Evolutionary conservation across 495 filamentous ascomycete genomes (phyloP).

Genomic region (Hypoxylon lienhwacheense): DNA sequence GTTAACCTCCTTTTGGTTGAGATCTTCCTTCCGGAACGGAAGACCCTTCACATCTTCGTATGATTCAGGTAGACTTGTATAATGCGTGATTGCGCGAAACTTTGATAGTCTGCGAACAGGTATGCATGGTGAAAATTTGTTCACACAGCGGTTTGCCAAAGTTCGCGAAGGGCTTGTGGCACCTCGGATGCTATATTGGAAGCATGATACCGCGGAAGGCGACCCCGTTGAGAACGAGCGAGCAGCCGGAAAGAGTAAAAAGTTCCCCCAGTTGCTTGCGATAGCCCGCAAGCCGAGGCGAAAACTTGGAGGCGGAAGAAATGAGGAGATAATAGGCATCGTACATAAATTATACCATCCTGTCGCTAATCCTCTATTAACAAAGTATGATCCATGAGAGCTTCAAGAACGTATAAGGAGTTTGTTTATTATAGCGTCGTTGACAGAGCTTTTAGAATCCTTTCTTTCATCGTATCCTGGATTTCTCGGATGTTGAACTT

Average conservation of each 20-base stretch:
- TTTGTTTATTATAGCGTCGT: slow-evolving; percentile 1
- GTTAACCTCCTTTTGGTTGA: slow-evolving; percentile 59
- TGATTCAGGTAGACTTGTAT: slow-evolving; percentile 48
- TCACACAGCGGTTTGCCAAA: slow-evolving; percentile 2
- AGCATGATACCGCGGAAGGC: slow-evolving; percentile 16
- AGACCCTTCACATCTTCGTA: slow-evolving; percentile 53
- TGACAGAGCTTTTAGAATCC: slow-evolving; percentile 5
- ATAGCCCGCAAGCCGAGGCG: slow-evolving; percentile 37
- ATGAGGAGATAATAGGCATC: slow-evolving; percentile 35
- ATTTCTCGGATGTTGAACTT: too few species aligned
- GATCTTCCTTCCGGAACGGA: slow-evolving; percentile 47
- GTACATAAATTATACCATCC: slow-evolving; percentile 34
- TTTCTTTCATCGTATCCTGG: slow-evolving; percentile 12
- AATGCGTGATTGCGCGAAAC: slow-evolving; percentile 43
- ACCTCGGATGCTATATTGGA: slow-evolving; percentile 25
- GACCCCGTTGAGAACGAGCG: slow-evolving; percentile 29
- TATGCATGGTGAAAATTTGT: slow-evolving; percentile 20
- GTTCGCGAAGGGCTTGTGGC: slow-evolving; percentile 7
- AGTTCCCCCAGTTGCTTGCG: slow-evolving; percentile 27
- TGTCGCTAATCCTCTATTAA: slow-evolving; percentile 18
- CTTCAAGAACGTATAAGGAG: not conserved
- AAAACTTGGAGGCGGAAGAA: slow-evolving; percentile 34
- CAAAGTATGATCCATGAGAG: slow-evolving; percentile 10
- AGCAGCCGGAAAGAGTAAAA: slow-evolving; percentile 9
- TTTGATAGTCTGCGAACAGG: slow-evolving; percentile 36